Evolutionary conservation across 2,329 filamentous ascomycete species (phyloP).

Genomic region (Trichoderma sp.): DNA sequence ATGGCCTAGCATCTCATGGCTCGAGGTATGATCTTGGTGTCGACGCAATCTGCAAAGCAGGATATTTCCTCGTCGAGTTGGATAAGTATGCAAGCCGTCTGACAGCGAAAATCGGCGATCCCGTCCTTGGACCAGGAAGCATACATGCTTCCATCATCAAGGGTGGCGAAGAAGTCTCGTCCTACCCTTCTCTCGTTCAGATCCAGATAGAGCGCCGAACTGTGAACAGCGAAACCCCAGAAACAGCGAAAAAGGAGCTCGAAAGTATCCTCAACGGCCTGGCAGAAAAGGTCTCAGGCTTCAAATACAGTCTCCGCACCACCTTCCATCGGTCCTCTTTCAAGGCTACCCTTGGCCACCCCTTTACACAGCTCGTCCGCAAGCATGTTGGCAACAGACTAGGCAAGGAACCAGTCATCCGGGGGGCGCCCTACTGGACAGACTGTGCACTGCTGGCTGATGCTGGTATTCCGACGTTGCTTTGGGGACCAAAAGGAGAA

Average conservation of each 20-base stretch:
- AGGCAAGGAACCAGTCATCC: constrained; percentile 27
- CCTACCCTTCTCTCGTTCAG: constrained; percentile 48
- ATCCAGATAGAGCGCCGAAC: constrained; percentile 49
- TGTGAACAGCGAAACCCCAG: constrained; percentile 40
- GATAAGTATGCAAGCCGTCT: constrained; percentile 41
- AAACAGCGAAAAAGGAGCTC: constrained; percentile 38
- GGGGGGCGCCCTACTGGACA: constrained; percentile 44
- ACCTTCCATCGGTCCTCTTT: constrained; percentile 43
- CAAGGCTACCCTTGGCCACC: constrained; percentile 39
- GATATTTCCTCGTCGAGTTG: constrained; percentile 45
- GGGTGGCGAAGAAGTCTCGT: constrained; percentile 51
- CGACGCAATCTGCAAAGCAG: constrained; percentile 49
- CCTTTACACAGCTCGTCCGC: constrained; percentile 36
- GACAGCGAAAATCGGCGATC: constrained; percentile 28
- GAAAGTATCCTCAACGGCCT: constrained; percentile 36
- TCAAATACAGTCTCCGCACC: constrained; percentile 40
- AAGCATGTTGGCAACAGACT: constrained; percentile 29
- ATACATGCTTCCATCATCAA: constrained; percentile 48
- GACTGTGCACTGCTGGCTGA: constrained; percentile 48
- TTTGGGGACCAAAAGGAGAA: constrained; percentile 47
- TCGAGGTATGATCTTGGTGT: constrained; percentile 43
- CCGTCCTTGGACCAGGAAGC: constrained; percentile 36
- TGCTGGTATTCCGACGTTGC: constrained; percentile 43
- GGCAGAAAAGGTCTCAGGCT: constrained; percentile 32
- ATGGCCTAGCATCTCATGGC: constrained; percentile 42